Evolutionary conservation across 768 basidiomycete genomes (phyloP), one percentile per base, ranked within the genome.

Genomic region (Trametes maxima): DNA sequence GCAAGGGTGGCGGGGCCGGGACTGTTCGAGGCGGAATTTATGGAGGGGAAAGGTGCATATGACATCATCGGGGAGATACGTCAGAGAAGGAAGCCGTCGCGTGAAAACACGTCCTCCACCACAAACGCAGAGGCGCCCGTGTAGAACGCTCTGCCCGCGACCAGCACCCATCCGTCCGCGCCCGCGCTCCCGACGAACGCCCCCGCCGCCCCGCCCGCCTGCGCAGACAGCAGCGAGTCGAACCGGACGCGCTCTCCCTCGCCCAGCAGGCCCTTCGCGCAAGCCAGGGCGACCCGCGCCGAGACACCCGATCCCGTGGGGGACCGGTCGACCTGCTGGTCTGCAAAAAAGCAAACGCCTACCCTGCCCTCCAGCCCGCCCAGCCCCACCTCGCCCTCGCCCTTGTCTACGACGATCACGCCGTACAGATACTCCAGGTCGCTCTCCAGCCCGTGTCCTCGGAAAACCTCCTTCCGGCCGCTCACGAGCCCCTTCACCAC

Each of bases 251-350:
- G 61, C 35, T 76, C 71, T 1, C 72, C 73, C 22, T 73, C 51
- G 11, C n/a, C 57, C 55, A 73, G 57, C 48, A 60, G 50, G 1
- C 70, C 72, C 52, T 73, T 70, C 17, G 71, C 72, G 1, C 77
- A 67, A n/a, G 71, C 75, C 13, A 77, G 67, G 8, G 77, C 76
- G 2, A 77, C 71, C 1, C 75, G 73, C 24, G 77, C 77, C 56
- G 70, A 75, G 17, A 78, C 77, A 13, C 77, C 73, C 24, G 75
- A 77, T 11, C 77, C 77, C 5, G 69, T 72, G 16, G 77, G 77
- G 52, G 77, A 78, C 44, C 77, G 69, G 67, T 78, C 77, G 28
- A 78, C 65, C 67, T 78, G 73, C 67, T 73, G 72, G 61, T 77
- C 68, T 17, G 76, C 76, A 55, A 78, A 78, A 68, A 77, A 77